A percentile compares a stretch with the other conserved stretches of the same genome.
Conservation (phyloP, 2,329 filamentous ascomycete genomes). For the Didymella exigua region DNA sequence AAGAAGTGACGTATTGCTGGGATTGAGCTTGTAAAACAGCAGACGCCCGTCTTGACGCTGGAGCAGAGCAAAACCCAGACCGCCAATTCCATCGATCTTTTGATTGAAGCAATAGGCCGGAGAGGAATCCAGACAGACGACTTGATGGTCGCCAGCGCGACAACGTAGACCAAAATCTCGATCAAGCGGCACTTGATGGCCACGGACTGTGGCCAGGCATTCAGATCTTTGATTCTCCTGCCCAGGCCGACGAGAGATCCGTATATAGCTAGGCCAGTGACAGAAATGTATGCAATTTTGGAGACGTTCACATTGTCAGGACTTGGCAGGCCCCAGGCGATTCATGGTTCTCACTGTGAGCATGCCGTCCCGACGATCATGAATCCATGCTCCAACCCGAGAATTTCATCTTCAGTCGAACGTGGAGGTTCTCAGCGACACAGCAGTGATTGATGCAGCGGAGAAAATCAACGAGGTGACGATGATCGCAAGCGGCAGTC, state of each 20-base stretch:
- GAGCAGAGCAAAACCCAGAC: conserved; percentile 27
- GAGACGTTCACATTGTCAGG: background rate
- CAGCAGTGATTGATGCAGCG: conserved; percentile 19
- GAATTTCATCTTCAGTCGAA: conserved; percentile 20
- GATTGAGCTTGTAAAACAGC: conserved; percentile 27
- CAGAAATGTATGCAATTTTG: conserved; percentile 22
- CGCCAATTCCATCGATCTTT: conserved; percentile 20
- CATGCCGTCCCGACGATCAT: conserved; percentile 24
- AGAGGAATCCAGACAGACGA: conserved; percentile 33
- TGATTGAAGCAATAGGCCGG: conserved; percentile 29
- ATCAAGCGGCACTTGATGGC: conserved; percentile 33
- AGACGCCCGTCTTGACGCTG: conserved; percentile 32
- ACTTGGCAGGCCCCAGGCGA: background rate
- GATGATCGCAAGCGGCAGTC: conserved; percentile 27
- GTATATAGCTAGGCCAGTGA: conserved; percentile 24
- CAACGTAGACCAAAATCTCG: conserved; percentile 33
- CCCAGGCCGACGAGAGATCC: conserved; percentile 27
- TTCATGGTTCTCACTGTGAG: background rate
- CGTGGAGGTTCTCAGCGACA: conserved; percentile 26
- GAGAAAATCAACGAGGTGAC: conserved; percentile 22
- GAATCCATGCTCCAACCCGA: conserved; percentile 28
- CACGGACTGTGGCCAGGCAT: conserved; percentile 26
- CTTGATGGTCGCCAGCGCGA: conserved; percentile 31
- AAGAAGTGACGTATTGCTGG: conserved; percentile 27
- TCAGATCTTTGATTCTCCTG: conserved; percentile 23